A percentile compares a stretch with the other conserved stretches of the same genome.
These are phyloP conservation scores for Lactifluus volemus DNA, from an alignment of 768 basidiomycete genomes.

Conservation along the genomic window DNA sequence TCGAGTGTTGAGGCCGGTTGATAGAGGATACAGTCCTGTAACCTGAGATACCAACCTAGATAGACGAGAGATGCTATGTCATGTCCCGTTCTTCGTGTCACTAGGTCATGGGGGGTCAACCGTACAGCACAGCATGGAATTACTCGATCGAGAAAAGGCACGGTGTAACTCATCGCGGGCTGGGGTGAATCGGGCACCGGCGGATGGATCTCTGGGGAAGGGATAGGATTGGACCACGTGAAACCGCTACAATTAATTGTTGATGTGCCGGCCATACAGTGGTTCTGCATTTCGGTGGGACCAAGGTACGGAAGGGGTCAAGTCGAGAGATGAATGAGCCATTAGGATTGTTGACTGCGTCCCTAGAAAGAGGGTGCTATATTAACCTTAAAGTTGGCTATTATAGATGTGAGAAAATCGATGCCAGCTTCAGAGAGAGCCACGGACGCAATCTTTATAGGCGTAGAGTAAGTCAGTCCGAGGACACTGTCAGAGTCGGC, in stretches of 20 bases:
- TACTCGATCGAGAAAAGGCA: background rate
- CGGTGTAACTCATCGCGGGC: background rate
- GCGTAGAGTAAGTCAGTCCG: background rate
- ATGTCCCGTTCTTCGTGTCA: background rate
- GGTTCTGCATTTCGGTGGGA: background rate
- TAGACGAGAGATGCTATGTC: background rate
- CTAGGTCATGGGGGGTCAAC: background rate
- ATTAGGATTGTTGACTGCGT: background rate
- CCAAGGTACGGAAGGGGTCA: background rate
- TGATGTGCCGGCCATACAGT: background rate
- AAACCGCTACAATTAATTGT: background rate
- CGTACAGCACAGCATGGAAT: background rate
- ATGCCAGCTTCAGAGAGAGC: background rate
- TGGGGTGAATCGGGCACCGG: background rate
- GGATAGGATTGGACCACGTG: background rate
- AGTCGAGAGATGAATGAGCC: background rate
- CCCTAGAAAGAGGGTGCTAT: background rate
- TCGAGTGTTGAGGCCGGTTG: no score
- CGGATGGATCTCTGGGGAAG: background rate
- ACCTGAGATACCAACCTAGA: no score
- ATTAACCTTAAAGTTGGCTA: background rate
- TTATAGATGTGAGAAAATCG: no score
- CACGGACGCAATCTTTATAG: background rate
- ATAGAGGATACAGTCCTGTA: no score
- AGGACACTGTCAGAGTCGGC: background rate